Conservation (phyloP, 345 rosid species). For the Aquilaria yunnanensis region DNA sequence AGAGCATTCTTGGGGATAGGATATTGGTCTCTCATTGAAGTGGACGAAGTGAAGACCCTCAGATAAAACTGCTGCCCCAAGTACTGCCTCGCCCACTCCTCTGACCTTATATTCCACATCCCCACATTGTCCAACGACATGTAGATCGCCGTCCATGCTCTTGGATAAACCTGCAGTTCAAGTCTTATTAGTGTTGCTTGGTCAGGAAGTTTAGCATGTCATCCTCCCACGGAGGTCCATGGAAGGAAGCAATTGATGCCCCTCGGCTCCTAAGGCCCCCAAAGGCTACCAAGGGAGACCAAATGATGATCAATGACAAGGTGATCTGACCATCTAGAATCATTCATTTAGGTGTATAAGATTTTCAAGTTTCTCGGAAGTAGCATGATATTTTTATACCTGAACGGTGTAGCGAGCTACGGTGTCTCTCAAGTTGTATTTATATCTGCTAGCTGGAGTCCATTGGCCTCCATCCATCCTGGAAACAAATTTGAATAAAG, state of each 20-base stretch:
- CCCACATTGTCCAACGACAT: conserved; percentile 91
- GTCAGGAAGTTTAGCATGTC: no score
- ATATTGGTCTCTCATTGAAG: conserved; percentile 69
- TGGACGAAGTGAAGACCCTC: conserved; percentile 64
- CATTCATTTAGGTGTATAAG: no score
- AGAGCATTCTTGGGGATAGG: conserved; percentile 85
- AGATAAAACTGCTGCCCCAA: conserved; percentile 88
- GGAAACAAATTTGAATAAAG: conserved; percentile 8
- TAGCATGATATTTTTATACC: conserved; percentile 21
- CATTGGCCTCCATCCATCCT: conserved; percentile 98
- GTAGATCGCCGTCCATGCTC: conserved; percentile 82
- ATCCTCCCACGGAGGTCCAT: background rate
- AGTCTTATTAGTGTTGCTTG: no score
- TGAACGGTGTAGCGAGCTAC: conserved; percentile 73
- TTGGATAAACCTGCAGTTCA: conserved; percentile 68
- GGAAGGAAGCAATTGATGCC: background rate
- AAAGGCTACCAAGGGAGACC: no score
- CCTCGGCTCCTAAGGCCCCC: no score
- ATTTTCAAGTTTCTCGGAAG: no score
- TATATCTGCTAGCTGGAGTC: conserved; percentile 59
- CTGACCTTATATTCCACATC: conserved; percentile 95
- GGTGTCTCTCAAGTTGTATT: conserved; percentile 75
- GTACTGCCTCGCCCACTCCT: conserved; percentile 88
- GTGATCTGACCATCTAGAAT: no score
- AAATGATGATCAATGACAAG: no score